Evolutionary conservation across 108 stramenopile genomes (phyloP), one percentile per base, ranked within the genome.

Genomic region (Cyclostephanos invisitatus): DNA sequence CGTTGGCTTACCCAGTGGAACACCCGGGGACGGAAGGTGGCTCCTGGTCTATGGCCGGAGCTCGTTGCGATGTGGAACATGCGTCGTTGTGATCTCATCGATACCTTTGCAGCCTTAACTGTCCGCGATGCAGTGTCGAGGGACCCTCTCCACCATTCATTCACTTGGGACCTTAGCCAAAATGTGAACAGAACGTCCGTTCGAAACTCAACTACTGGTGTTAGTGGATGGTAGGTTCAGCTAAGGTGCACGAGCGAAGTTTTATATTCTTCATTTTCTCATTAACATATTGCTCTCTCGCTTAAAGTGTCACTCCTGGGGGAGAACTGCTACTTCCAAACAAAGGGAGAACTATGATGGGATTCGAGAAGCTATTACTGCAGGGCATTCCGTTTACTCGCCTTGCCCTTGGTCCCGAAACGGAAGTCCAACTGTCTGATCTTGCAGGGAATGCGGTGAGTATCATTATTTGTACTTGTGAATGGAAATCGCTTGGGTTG

Each of bases 361-460:
- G 90, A 14, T 80, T 72, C 51, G 90, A 91, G 65, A 91, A 91
- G 77, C 84, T 91, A 14, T 61, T 91, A 27, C 68, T 91, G 10
- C 90, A 91, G 65, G 83, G 90, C 21, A 88, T 91, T 51, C 90
- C 90, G 8, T 91, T 78, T 56, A 85, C 76, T 15, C 81, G 90
- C 14, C 73, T 91, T 25, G 60, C 73, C 42, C 75, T 91, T 6
- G 85, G 83, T 10, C 71, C 80, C 21, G 87, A 88, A 80, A 81
- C 86, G 2, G 90, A 91, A 69, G 90, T 91, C 7, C 85, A 91
- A 48, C 70, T 91, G 36, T 74, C 75, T 27, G 90, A 91, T 77
- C 56, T 91, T n/a, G 90, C 90, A 4, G 90, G 90, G 14, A 91
- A 91, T 69, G 90, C 90, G 60, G 87, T 90, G 86, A 77, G 74